Evolutionary conservation across 495 filamentous ascomycete genomes (phyloP), one percentile per base, ranked within the genome.

Genomic region (Aspergillus wentii): DNA sequence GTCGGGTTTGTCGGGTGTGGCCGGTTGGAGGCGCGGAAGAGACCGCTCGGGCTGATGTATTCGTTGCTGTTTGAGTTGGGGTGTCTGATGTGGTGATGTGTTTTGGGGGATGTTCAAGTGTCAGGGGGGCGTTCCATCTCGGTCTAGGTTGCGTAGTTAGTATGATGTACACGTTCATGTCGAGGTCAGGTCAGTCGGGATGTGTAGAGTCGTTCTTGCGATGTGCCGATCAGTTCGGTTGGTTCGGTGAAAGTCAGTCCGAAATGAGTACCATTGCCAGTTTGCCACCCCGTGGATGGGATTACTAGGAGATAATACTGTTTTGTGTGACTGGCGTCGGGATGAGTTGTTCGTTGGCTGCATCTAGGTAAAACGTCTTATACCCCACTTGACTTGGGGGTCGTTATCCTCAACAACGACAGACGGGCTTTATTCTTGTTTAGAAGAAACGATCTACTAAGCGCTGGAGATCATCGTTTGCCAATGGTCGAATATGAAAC

Each of bases 101-200:
- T 47, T 32, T 6, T 40, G 43, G 1, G 60, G 56, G 30, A 67
- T 47, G 34, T 62, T 61, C 14, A 52, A 18, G 20, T 52, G 42
- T 13, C 50, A 14, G 1, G 65, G 33, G 1, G 44, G 15, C n/a
- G 52, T 45, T 0, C 61, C 63, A 29, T 41, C 21, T 15, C 13
- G 34, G 28, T 52, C 48, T 8, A 52, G 33, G 30, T 69, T 69
- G 6, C 57, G 56, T 2, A 65, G 16, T 14, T n/a, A n/a, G n/a
- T n/a, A 47, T 30, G 9, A 67, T 44, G 38, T 49, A 63, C 0
- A 69, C 49, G 43, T 62, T 53, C 48, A 69, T 51, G 30, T 69
- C 63, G 35, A 30, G 13, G 17, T 52, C 54, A 0, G 42, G 3
- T 33, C 52, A 62, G n/a, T n/a, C n/a, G n/a, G n/a, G 56, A 63